These are phyloP conservation scores for Moelleriella libera DNA, from an alignment of 2,329 filamentous ascomycete genomes.

Conservation along the genomic window DNA sequence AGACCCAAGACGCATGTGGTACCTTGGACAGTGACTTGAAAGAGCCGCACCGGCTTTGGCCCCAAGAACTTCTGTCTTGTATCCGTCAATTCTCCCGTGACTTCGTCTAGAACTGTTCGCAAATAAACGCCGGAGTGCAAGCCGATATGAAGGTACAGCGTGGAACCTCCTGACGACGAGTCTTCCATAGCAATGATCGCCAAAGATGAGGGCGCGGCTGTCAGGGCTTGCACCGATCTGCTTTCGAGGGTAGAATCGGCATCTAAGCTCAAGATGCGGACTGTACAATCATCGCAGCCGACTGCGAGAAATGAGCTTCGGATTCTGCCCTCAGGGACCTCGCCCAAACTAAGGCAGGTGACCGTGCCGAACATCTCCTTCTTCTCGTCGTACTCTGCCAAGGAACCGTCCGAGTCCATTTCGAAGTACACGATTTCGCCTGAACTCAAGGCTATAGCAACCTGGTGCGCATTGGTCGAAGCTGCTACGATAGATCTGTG, in stretches of 20 bases:
- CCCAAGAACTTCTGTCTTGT: slow-evolving; percentile 91
- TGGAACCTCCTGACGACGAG: slow-evolving; percentile 75
- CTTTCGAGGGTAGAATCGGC: slow-evolving; percentile 83
- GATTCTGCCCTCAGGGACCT: slow-evolving; percentile 78
- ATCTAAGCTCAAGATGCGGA: slow-evolving; percentile 80
- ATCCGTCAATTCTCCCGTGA: slow-evolving; percentile 90
- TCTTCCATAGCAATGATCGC: slow-evolving; percentile 94
- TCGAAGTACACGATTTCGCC: slow-evolving; percentile 98
- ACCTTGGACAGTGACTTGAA: slow-evolving; percentile 76
- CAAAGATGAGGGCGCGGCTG: slow-evolving; percentile 75
- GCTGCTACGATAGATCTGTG: slow-evolving; percentile 93
- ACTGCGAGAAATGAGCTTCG: slow-evolving; percentile 90
- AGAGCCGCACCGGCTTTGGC: slow-evolving; percentile 77
- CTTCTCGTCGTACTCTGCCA: slow-evolving; percentile 90
- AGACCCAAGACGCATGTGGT: slow-evolving; percentile 78
- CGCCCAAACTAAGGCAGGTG: slow-evolving; percentile 84
- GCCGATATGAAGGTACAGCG: slow-evolving; percentile 89
- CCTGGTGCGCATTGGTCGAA: slow-evolving; percentile 83
- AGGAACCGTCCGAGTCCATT: slow-evolving; percentile 79
- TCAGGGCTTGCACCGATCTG: slow-evolving; percentile 87
- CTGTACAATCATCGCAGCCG: slow-evolving; percentile 91
- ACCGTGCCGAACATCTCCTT: slow-evolving; percentile 93
- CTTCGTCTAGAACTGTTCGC: slow-evolving; percentile 84
- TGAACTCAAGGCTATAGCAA: slow-evolving; percentile 85
- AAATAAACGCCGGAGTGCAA: slow-evolving; percentile 93